phyloP scores from a whole-genome alignment of 345 rosid species.

The Populus tremula region DNA sequence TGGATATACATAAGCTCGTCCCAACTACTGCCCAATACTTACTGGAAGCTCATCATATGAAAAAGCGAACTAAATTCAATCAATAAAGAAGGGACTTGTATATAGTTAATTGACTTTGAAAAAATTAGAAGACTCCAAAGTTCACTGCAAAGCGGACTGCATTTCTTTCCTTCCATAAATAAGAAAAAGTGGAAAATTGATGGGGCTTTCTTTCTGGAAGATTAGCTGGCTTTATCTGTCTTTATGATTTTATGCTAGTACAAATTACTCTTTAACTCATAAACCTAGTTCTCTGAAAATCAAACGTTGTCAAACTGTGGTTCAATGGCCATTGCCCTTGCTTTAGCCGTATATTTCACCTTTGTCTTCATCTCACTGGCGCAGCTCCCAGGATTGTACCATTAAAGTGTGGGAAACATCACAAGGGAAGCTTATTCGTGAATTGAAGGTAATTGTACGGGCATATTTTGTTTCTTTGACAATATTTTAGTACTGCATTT shows the following conservation, averaged over 20 bases:
- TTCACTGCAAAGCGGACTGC: not conserved
- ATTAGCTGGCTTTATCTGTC: not conserved
- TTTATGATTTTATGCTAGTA: not conserved
- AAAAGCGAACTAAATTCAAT: not conserved
- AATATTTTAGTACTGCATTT: not conserved
- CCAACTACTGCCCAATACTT: not conserved
- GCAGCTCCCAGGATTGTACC: constrained; percentile 91
- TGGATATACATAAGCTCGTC: not conserved
- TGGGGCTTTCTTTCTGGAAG: not conserved
- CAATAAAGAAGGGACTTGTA: not conserved
- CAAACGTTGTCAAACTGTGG: not conserved
- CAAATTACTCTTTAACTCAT: not conserved
- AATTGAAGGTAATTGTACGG: constrained; percentile 62
- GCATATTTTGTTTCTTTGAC: not conserved
- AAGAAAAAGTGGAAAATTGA: not conserved
- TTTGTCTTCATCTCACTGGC: constrained; percentile 17
- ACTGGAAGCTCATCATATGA: not conserved
- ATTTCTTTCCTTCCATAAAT: not conserved
- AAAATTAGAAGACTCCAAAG: not conserved
- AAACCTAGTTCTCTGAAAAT: not conserved
- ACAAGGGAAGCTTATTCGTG: constrained; percentile 94
- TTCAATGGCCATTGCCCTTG: not conserved
- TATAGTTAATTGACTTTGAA: not conserved
- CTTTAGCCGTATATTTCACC: constrained; percentile 4
- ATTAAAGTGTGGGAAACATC: constrained; percentile 98